Evolutionary conservation across 768 basidiomycete species (phyloP).

Genomic region (Rickenella mellea): DNA sequence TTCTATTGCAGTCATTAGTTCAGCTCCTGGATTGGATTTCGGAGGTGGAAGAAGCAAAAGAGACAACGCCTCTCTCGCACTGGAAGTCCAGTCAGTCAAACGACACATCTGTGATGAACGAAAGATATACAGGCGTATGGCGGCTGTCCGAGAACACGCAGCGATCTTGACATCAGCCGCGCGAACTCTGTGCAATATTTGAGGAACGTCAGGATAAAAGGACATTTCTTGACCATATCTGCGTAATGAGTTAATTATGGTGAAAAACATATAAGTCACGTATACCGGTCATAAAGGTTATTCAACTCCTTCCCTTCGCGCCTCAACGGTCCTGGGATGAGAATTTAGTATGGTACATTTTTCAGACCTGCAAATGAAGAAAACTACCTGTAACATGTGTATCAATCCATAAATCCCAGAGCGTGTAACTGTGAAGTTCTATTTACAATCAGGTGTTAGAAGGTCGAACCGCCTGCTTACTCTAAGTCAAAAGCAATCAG

Average conservation of each 20-base stretch:
- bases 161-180: conserved; percentile 45
- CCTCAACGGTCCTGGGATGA: conserved; percentile 40
- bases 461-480: conserved; percentile 26
- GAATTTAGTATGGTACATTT: background rate
- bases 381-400: conserved; percentile 52
- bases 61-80: conserved; percentile 68
- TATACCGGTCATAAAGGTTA: conserved; percentile 41
- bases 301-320: conserved; percentile 35
- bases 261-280: background rate
- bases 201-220: conserved; percentile 73
- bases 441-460: conserved; percentile 3
- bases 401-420: conserved; percentile 87
- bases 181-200: conserved; percentile 54
- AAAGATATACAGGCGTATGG: conserved; percentile 52
- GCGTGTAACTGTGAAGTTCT: conserved; percentile 50
- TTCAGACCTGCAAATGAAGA: background rate
- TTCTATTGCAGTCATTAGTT: conserved; percentile 37
- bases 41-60: conserved; percentile 44
- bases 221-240: conserved; percentile 48
- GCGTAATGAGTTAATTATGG: background rate
- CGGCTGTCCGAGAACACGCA: conserved; percentile 65
- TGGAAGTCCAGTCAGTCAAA: conserved; percentile 16
- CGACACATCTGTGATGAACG: background rate
- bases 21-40: conserved; percentile 18
- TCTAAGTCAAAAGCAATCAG: conserved; percentile 79